A percentile compares a stretch with the other conserved stretches of the same genome.
Conservation (phyloP, 208 protist species). For the Porcisia hertigi region DNA sequence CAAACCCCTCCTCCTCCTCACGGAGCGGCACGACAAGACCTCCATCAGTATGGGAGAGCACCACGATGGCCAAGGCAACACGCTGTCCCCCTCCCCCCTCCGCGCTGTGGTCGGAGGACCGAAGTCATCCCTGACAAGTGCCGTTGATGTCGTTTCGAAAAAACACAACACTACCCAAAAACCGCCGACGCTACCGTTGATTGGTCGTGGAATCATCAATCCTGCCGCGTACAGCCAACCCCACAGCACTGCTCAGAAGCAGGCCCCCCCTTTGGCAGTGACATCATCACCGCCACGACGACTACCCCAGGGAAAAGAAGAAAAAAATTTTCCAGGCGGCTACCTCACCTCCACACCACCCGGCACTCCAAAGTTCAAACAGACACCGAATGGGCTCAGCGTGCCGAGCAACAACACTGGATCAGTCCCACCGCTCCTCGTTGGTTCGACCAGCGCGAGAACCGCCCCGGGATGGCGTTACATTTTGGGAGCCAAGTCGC, state of each 20-base stretch:
- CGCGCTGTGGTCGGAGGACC: not conserved
- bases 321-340: not conserved
- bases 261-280: not conserved
- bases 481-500: not conserved
- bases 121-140: not conserved
- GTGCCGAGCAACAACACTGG: not conserved
- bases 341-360: slow-evolving; percentile 21
- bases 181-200: not conserved
- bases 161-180: not conserved
- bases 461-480: not conserved
- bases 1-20: not conserved
- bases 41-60: not conserved
- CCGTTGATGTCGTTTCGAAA: not conserved
- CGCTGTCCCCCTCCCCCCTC: not conserved
- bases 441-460: not conserved
- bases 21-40: not conserved
- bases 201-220: not conserved
- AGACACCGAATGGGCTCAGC: not conserved
- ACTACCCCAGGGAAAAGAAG: not conserved
- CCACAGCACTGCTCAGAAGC: not conserved
- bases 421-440: not conserved
- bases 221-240: not conserved
- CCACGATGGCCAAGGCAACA: slow-evolving; percentile 2
- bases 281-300: not conserved
- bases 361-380: not conserved